Percentiles rank a stretch among this genome's conserved stretches.
Conservation (phyloP, 441 rosid genomes). For the Gossypium aridum region DNA sequence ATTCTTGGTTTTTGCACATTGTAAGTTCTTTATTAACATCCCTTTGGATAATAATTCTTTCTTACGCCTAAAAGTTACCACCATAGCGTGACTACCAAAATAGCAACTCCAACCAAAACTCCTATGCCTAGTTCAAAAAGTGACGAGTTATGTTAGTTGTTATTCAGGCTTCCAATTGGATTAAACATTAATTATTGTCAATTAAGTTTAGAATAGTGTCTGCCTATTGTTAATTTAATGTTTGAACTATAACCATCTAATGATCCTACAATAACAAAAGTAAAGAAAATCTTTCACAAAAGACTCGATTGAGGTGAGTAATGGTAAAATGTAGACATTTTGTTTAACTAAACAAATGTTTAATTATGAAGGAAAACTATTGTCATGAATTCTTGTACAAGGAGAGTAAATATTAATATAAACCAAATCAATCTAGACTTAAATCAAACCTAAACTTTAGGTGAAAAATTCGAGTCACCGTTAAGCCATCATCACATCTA, state of each 20-base stretch:
- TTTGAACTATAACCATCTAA: neutral
- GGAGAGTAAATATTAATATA: too few species aligned
- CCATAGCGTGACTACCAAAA: neutral
- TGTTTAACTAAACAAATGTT: too few species aligned
- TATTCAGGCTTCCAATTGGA: neutral
- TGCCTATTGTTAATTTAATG: neutral
- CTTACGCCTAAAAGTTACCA: neutral
- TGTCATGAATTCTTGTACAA: too few species aligned
- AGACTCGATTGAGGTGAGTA: too few species aligned
- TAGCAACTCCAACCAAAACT: neutral
- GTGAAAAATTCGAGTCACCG: too few species aligned
- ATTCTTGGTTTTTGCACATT: neutral
- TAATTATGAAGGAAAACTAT: too few species aligned
- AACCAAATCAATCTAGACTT: too few species aligned
- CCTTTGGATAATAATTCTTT: neutral
- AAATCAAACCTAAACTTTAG: too few species aligned
- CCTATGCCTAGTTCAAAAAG: neutral
- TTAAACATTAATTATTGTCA: neutral
- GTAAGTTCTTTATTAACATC: neutral
- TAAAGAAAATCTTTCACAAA: neutral
- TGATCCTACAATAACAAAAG: neutral
- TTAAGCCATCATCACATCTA: too few species aligned
- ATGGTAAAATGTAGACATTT: too few species aligned
- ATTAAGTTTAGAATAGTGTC: neutral
- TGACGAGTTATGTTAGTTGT: neutral